A percentile compares a stretch with the other conserved stretches of the same genome.
phyloP scores from a whole-genome alignment of 345 rosid species.

The Abelmoschus esculentus region DNA sequence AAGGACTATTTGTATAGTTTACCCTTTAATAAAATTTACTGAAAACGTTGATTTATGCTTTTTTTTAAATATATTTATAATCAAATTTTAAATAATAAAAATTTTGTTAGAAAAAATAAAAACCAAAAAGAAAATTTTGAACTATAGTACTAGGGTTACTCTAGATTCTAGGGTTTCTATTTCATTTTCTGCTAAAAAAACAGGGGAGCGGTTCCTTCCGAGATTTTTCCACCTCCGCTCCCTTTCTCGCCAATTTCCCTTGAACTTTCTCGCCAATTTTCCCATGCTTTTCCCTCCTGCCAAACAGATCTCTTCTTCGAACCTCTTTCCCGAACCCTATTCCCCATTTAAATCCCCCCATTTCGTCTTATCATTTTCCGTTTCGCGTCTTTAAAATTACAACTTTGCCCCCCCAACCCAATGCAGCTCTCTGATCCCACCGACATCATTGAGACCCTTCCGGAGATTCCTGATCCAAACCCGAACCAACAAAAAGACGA shows the following conservation, averaged over 20 bases:
- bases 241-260: background rate
- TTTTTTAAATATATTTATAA: no score
- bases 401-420: background rate
- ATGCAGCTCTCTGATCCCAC: slow-evolving; percentile 30
- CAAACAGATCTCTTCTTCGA: slow-evolving; percentile 25
- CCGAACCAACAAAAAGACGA: slow-evolving; percentile 1
- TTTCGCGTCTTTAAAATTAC: background rate
- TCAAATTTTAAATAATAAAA: no score
- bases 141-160: no score
- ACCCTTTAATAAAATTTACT: no score
- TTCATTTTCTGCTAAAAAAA: no score
- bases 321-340: background rate
- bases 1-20: no score
- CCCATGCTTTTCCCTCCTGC: slow-evolving; percentile 2
- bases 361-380: background rate
- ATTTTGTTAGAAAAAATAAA: no score
- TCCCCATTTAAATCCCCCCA: background rate
- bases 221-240: slow-evolving; percentile 9
- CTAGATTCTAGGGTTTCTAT: no score
- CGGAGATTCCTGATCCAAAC: slow-evolving; percentile 12
- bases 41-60: no score
- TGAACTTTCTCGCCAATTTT: background rate
- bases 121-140: no score
- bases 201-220: slow-evolving; percentile 6
- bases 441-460: slow-evolving; percentile 15